These are phyloP conservation scores for Furcasterigmium furcatum DNA, from an alignment of 2,329 filamentous ascomycete genomes.

Conservation along the genomic window DNA sequence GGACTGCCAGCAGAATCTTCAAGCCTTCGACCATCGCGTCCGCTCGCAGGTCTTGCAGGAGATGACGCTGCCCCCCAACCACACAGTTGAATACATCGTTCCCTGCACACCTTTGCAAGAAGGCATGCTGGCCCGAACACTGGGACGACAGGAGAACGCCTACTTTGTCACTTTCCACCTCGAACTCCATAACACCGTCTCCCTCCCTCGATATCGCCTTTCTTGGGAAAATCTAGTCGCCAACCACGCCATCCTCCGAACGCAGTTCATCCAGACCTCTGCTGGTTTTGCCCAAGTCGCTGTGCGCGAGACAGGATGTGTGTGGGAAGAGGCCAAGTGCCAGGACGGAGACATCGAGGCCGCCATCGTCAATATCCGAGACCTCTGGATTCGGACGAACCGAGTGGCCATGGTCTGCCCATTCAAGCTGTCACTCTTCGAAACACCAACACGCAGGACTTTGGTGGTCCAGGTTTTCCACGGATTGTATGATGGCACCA, in stretches of 20 bases:
- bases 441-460: slow-evolving; percentile 17
- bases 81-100: slow-evolving; percentile 67
- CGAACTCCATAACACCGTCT: slow-evolving; percentile 39
- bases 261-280: slow-evolving; percentile 66
- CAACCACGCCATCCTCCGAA: slow-evolving; percentile 64
- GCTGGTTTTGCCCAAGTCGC: slow-evolving; percentile 78
- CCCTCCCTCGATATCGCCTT: slow-evolving; percentile 41
- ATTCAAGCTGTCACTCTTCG: slow-evolving; percentile 45
- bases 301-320: slow-evolving; percentile 35
- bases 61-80: slow-evolving; percentile 2
- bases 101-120: slow-evolving; percentile 86
- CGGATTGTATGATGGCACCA: slow-evolving; percentile 81
- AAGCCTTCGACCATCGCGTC: slow-evolving; percentile 62
- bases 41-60: slow-evolving; percentile 45
- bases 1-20: slow-evolving; percentile 57
- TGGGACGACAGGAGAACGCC: slow-evolving; percentile 49
- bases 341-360: slow-evolving; percentile 24
- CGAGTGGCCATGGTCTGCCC: slow-evolving; percentile 43
- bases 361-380: slow-evolving; percentile 29
- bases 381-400: slow-evolving; percentile 54
- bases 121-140: slow-evolving; percentile 74
- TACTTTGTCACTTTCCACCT: slow-evolving; percentile 81
- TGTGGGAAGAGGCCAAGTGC: slow-evolving; percentile 38
- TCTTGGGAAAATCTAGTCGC: slow-evolving; percentile 57
- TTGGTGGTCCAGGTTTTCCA: slow-evolving; percentile 76